These are phyloP conservation scores for Colletotrichum tropicicola DNA, from an alignment of 2,329 filamentous ascomycete genomes.

Conservation along the genomic window DNA sequence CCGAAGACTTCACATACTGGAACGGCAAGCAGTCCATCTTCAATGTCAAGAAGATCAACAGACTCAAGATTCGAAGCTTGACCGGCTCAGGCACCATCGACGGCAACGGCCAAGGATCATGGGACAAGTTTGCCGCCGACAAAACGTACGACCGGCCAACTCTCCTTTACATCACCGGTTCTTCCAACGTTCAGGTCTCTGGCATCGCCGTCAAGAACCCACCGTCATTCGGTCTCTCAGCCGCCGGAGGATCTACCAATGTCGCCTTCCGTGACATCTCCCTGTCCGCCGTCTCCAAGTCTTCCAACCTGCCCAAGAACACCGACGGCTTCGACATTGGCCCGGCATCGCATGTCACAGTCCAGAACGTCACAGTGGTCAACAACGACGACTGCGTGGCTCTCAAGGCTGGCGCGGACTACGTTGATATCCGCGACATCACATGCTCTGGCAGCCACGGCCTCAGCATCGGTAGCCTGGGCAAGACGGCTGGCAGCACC, in stretches of 20 bases:
- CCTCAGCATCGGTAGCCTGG: constrained; percentile 55
- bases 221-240: constrained; percentile 53
- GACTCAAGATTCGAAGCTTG: constrained; percentile 47
- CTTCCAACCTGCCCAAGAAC: constrained; percentile 46
- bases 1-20: constrained; percentile 51
- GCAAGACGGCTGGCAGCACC: constrained; percentile 38
- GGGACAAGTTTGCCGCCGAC: constrained; percentile 49
- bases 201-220: constrained; percentile 50
- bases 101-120: constrained; percentile 54
- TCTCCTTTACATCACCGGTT: constrained; percentile 48
- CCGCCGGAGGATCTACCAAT: constrained; percentile 44
- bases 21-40: constrained; percentile 49
- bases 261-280: constrained; percentile 46
- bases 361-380: constrained; percentile 44
- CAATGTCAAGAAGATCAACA: constrained; percentile 44
- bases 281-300: constrained; percentile 49
- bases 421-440: constrained; percentile 48
- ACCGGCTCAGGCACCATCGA: constrained; percentile 53
- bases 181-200: constrained; percentile 45
- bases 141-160: constrained; percentile 49
- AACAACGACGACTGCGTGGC: constrained; percentile 55
- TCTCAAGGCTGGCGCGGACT: constrained; percentile 49
- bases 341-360: constrained; percentile 44
- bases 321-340: constrained; percentile 54
- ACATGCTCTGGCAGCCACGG: constrained; percentile 56